phyloP scores from a whole-genome alignment of 306 rosid species.

The Quercus engelmannii region DNA sequence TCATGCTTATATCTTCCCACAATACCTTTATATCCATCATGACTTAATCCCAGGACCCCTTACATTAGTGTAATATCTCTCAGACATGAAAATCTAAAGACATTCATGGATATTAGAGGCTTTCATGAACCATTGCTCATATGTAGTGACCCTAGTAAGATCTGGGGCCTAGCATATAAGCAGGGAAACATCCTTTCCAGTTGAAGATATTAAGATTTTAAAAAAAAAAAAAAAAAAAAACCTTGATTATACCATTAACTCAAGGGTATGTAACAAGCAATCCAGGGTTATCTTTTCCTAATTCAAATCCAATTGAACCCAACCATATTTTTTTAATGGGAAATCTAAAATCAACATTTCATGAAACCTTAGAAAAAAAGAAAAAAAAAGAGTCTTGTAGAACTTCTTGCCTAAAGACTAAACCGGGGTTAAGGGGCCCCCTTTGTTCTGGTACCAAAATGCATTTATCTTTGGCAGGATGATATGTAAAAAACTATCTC shows the following conservation, averaged over 20 bases:
- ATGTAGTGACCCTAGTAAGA: background rate
- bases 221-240: no score
- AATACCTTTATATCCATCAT: background rate
- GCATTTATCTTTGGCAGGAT: no score
- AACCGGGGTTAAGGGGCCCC: no score
- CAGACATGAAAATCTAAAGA: background rate
- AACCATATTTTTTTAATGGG: background rate
- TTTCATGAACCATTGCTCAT: background rate
- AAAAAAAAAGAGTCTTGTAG: no score
- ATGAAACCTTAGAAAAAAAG: no score
- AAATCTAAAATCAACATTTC: background rate
- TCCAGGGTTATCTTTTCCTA: background rate
- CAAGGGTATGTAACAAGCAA: no score
- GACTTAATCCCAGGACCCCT: background rate
- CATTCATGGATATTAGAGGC: background rate
- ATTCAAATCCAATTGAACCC: background rate
- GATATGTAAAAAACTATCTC: no score
- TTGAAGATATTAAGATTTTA: no score
- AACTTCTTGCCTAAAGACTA: no score
- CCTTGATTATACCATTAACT: no score
- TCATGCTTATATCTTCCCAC: background rate
- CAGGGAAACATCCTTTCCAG: no score
- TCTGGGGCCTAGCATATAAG: background rate
- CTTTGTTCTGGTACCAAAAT: no score
- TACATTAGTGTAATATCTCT: background rate